Percentiles rank a stretch among this genome's conserved stretches.
These are phyloP conservation scores for Kodamaea neixiangensis DNA, from an alignment of 805 yeast species.

Conservation along the genomic window DNA sequence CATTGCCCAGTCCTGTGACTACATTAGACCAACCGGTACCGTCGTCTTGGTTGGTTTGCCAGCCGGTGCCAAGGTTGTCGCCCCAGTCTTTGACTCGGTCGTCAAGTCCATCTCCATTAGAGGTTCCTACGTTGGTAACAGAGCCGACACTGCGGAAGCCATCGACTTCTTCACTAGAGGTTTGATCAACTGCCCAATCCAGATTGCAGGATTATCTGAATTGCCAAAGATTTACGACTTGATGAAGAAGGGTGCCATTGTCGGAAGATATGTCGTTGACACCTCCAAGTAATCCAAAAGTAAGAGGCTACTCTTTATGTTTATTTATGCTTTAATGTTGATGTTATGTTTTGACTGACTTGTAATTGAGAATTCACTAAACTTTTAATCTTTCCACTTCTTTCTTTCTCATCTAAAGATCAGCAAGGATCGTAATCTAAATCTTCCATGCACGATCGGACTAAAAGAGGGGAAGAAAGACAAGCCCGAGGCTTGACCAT, in stretches of 20 bases:
- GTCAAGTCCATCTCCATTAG: slow-evolving; percentile 39
- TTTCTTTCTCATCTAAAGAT: too few species aligned
- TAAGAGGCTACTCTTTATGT: background rate
- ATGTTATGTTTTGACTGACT: background rate
- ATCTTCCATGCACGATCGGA: too few species aligned
- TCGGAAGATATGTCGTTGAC: slow-evolving; percentile 49
- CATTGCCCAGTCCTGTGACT: slow-evolving; percentile 49
- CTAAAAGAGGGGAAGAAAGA: too few species aligned
- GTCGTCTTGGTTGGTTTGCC: slow-evolving; percentile 49
- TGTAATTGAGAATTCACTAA: background rate
- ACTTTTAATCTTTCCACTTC: too few species aligned
- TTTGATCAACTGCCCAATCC: slow-evolving; percentile 43
- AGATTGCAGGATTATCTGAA: slow-evolving; percentile 42
- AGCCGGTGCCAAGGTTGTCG: slow-evolving; percentile 43
- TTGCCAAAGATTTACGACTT: slow-evolving; percentile 40
- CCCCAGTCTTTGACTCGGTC: slow-evolving; percentile 44
- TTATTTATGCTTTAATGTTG: slow-evolving; percentile 4
- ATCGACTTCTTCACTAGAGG: slow-evolving; percentile 47
- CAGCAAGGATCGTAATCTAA: too few species aligned
- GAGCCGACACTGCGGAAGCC: slow-evolving; percentile 48
- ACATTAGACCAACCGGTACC: slow-evolving; percentile 44
- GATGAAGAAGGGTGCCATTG: slow-evolving; percentile 44
- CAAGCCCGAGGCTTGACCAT: too few species aligned
- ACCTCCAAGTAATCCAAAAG: slow-evolving; percentile 14
- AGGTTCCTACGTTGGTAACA: slow-evolving; percentile 49